Evolutionary conservation across 2,329 filamentous ascomycete genomes (phyloP).

Genomic region (Conoideocrella luteorostrata): DNA sequence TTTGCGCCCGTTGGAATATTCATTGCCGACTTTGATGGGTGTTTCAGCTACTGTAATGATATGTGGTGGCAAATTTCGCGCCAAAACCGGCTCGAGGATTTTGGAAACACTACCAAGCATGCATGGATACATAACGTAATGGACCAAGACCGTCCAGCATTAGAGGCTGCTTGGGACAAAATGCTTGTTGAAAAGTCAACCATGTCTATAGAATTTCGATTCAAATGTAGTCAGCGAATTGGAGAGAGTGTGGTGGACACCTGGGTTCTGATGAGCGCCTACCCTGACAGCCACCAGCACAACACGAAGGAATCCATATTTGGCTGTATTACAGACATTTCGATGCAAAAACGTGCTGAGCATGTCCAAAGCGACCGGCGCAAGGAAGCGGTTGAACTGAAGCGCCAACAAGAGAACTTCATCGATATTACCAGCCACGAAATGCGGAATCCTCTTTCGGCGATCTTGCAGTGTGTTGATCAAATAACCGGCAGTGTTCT

Average conservation of each 20-base stretch:
- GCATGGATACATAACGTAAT: constrained; percentile 68
- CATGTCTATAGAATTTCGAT: constrained; percentile 66
- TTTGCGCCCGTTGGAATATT: constrained; percentile 80
- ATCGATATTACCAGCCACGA: constrained; percentile 69
- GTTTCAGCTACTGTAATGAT: constrained; percentile 57
- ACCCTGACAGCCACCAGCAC: constrained; percentile 59
- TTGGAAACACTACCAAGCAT: constrained; percentile 34
- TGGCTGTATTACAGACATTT: constrained; percentile 77
- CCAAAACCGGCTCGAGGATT: constrained; percentile 51
- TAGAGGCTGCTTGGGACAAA: constrained; percentile 53
- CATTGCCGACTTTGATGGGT: constrained; percentile 63
- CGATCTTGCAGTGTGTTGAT: constrained; percentile 69
- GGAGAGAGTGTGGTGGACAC: constrained; percentile 58
- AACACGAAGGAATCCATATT: constrained; percentile 67
- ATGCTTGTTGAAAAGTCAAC: constrained; percentile 50
- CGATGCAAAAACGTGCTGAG: constrained; percentile 78
- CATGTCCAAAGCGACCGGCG: constrained; percentile 45
- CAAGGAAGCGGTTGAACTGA: constrained; percentile 74
- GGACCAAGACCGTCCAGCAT: constrained; percentile 53
- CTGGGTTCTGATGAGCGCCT: constrained; percentile 71
- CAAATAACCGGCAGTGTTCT: constrained; percentile 53
- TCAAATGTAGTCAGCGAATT: constrained; percentile 59
- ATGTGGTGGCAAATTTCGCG: constrained; percentile 68
- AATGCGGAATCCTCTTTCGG: constrained; percentile 69
- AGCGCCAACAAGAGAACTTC: constrained; percentile 64